Conservation (phyloP, 129 eudicot species). For the Heracleum sosnowskyi region DNA sequence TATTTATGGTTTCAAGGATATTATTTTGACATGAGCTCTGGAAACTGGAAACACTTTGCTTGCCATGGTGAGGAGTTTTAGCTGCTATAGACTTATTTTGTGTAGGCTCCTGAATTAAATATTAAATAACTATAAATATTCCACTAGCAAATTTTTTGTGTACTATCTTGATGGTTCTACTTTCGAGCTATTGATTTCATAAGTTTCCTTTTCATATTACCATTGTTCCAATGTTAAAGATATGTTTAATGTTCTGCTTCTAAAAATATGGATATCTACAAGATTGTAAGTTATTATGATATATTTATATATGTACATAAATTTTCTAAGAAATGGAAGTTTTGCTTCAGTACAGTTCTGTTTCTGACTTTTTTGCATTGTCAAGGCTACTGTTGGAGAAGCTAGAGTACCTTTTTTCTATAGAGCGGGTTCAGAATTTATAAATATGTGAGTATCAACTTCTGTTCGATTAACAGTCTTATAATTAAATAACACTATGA, state of each 20-base stretch:
- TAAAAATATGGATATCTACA: background rate
- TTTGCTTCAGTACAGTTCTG: background rate
- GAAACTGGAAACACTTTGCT: slow-evolving; percentile 96
- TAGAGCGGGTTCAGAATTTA: slow-evolving; percentile 96
- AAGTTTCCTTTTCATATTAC: background rate
- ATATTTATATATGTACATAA: background rate
- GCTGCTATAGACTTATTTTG: background rate
- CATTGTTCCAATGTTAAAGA: background rate
- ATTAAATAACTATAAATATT: background rate
- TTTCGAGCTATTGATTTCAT: background rate
- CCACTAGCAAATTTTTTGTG: background rate
- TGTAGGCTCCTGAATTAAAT: background rate
- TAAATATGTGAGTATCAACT: slow-evolving; percentile 67
- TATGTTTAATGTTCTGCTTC: background rate
- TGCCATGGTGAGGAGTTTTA: slow-evolving; percentile 65
- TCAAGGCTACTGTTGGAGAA: slow-evolving; percentile 96
- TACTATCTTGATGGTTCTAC: background rate
- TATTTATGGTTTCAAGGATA: slow-evolving; percentile 48
- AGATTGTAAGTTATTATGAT: background rate
- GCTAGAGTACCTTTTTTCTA: slow-evolving; percentile 98
- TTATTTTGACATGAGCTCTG: slow-evolving; percentile 93
- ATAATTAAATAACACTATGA: background rate
- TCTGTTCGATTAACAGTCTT: background rate
- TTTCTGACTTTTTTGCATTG: slow-evolving; percentile 11
- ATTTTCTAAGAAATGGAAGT: background rate